phyloP scores from a whole-genome alignment of 495 filamentous ascomycete genomes.

The Neurospora terricola region DNA sequence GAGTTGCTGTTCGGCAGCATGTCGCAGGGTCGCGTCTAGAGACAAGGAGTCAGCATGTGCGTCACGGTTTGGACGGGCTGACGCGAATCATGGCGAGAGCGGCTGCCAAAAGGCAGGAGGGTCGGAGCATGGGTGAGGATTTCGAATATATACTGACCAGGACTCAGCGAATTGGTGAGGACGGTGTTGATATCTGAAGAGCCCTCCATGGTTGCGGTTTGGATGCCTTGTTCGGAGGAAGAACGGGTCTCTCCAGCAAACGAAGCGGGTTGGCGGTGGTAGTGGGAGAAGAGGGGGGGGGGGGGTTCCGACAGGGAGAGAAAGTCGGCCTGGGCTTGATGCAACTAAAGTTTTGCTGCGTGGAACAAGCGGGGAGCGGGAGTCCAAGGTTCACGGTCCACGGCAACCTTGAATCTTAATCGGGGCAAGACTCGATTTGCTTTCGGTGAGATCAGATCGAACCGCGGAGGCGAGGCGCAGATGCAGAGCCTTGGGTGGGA shows the following conservation, averaged over 20 bases:
- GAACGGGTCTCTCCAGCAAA: constrained; percentile 7
- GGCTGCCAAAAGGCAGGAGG: background rate
- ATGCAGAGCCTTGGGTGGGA: background rate
- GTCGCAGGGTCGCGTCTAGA: constrained; percentile 77
- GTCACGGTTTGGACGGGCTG: constrained; percentile 5
- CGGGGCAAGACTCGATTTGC: background rate
- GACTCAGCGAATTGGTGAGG: constrained; percentile 82
- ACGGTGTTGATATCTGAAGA: constrained; percentile 50
- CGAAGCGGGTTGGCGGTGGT: constrained; percentile 5
- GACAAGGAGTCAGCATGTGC: constrained; percentile 10
- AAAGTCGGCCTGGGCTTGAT: constrained; percentile 16
- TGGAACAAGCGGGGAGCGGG: constrained; percentile 25
- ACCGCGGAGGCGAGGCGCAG: background rate
- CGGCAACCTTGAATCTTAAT: background rate
- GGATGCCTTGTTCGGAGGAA: constrained; percentile 8
- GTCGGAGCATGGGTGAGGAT: constrained; percentile 6
- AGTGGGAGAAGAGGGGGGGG: constrained; percentile 16
- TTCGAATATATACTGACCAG: constrained; percentile 50
- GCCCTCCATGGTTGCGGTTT: constrained; percentile 35
- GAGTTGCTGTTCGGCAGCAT: constrained; percentile 88
- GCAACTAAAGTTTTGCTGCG: constrained; percentile 26
- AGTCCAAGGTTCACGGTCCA: constrained; percentile 17
- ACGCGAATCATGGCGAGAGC: constrained; percentile 9
- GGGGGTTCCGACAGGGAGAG: constrained; percentile 18
- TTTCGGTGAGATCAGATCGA: background rate